Conservation (phyloP, 345 rosid genomes). For the Dimocarpus longan region DNA sequence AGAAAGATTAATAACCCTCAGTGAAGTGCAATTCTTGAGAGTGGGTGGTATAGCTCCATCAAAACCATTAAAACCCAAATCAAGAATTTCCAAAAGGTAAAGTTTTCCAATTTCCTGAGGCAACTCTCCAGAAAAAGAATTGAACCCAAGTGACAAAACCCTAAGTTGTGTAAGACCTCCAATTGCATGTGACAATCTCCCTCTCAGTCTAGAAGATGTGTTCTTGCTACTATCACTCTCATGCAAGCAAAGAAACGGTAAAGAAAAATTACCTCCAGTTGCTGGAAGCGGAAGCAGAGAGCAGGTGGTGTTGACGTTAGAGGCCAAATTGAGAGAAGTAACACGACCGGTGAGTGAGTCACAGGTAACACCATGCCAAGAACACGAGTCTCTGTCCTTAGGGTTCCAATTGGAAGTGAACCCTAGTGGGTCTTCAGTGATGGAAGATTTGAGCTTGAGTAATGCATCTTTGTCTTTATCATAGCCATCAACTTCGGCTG, state of each 20-base stretch:
- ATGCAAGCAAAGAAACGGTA: conserved; percentile 37
- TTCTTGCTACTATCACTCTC: neutral
- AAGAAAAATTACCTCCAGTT: conserved; percentile 36
- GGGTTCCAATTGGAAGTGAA: conserved; percentile 53
- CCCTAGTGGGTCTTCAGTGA: conserved; percentile 46
- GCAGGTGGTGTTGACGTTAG: conserved; percentile 26
- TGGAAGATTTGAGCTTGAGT: conserved; percentile 42
- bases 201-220: conserved; percentile 32
- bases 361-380: conserved; percentile 47
- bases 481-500: conserved; percentile 9
- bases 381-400: conserved; percentile 39
- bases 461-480: conserved; percentile 39
- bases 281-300: conserved; percentile 24
- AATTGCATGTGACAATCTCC: conserved; percentile 34
- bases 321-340: conserved; percentile 33
- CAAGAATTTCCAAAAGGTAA: conserved; percentile 45
- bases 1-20: conserved; percentile 42
- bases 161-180: conserved; percentile 40
- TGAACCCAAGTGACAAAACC: conserved; percentile 44
- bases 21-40: conserved; percentile 38
- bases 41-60: conserved; percentile 35
- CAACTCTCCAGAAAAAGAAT: conserved; percentile 42
- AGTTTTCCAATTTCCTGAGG: conserved; percentile 46
- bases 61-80: conserved; percentile 53
- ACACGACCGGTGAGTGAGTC: conserved; percentile 44